These are phyloP conservation scores for Ophiosphaerella herpotricha DNA, from an alignment of 2,329 filamentous ascomycete species.

Conservation along the genomic window DNA sequence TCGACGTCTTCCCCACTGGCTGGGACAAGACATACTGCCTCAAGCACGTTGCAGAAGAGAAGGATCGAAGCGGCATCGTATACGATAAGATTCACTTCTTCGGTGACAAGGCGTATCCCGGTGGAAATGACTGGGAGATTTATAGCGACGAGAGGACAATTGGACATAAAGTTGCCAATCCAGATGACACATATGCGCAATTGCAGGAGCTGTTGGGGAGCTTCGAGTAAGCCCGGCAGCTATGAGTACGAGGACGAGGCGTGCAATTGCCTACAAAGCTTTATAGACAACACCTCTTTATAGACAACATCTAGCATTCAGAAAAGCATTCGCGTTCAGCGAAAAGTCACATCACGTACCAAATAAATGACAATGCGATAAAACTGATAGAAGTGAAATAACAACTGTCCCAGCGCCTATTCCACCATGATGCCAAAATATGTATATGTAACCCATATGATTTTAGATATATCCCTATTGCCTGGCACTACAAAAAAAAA, in stretches of 20 bases:
- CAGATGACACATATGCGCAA: constrained; percentile 79
- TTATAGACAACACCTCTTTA: not conserved
- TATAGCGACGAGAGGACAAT: constrained; percentile 79
- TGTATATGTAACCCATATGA: not conserved
- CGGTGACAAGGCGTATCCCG: constrained; percentile 89
- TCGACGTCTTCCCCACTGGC: constrained; percentile 93
- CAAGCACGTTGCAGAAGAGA: constrained; percentile 81
- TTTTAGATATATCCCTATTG: not conserved
- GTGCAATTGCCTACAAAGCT: not conserved
- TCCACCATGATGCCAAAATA: not conserved
- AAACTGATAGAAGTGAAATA: too few species aligned
- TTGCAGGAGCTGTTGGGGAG: constrained; percentile 75
- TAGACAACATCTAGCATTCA: not conserved
- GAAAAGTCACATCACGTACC: not conserved
- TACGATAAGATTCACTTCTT: constrained; percentile 97
- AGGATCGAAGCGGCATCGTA: constrained; percentile 66
- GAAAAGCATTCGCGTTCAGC: not conserved
- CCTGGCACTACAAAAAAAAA: too few species aligned
- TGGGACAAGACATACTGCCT: constrained; percentile 99
- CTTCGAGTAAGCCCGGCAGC: constrained; percentile 17
- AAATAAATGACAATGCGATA: too few species aligned
- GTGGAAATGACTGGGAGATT: constrained; percentile 97
- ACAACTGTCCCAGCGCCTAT: not conserved
- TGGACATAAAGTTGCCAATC: constrained; percentile 80
- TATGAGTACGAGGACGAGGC: not conserved